Percentiles rank a stretch among this genome's conserved stretches.
Evolutionary conservation across 1,284 basidiomycete genomes (phyloP).

Genomic region (Irpex sp.): DNA sequence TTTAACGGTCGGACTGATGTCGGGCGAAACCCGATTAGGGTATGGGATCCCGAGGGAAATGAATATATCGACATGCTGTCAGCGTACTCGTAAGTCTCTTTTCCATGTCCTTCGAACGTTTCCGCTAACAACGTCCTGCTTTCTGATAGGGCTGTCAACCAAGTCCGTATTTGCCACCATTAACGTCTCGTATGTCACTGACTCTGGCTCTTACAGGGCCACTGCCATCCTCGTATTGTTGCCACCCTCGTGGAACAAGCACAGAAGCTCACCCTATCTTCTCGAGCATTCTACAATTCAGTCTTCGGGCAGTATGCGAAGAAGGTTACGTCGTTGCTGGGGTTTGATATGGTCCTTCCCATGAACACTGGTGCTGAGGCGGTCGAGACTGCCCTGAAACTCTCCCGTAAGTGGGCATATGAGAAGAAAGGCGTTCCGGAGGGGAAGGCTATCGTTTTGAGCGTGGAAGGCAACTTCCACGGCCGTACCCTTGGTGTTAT

Average conservation of each 20-base stretch:
- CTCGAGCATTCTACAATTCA: slow-evolving; percentile 95
- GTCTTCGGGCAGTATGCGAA: slow-evolving; percentile 88
- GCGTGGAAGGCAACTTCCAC: slow-evolving; percentile 92
- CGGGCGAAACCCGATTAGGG: slow-evolving; percentile 43
- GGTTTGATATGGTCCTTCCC: slow-evolving; percentile 94
- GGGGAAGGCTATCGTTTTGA: slow-evolving; percentile 86
- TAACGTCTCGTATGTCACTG: not conserved
- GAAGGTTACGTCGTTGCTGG: slow-evolving; percentile 81
- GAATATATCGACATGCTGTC: slow-evolving; percentile 96
- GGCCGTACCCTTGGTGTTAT: slow-evolving; percentile 91
- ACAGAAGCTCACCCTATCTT: slow-evolving; percentile 88
- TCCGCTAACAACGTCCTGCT: slow-evolving; percentile 3
- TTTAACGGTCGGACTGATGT: slow-evolving; percentile 13
- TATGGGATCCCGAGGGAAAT: slow-evolving; percentile 94
- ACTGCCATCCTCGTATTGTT: slow-evolving; percentile 93
- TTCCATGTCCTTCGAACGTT: not conserved
- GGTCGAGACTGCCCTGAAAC: slow-evolving; percentile 86
- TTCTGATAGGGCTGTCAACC: slow-evolving; percentile 73
- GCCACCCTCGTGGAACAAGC: slow-evolving; percentile 83
- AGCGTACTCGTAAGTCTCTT: slow-evolving; percentile 83
- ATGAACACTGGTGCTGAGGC: slow-evolving; percentile 99
- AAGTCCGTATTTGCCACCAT: slow-evolving; percentile 36
- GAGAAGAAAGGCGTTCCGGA: slow-evolving; percentile 81
- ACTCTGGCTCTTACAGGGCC: slow-evolving; percentile 51
- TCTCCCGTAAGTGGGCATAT: slow-evolving; percentile 93